Evolutionary conservation across 768 basidiomycete species (phyloP).

Genomic region (Mrakia frigida): DNA sequence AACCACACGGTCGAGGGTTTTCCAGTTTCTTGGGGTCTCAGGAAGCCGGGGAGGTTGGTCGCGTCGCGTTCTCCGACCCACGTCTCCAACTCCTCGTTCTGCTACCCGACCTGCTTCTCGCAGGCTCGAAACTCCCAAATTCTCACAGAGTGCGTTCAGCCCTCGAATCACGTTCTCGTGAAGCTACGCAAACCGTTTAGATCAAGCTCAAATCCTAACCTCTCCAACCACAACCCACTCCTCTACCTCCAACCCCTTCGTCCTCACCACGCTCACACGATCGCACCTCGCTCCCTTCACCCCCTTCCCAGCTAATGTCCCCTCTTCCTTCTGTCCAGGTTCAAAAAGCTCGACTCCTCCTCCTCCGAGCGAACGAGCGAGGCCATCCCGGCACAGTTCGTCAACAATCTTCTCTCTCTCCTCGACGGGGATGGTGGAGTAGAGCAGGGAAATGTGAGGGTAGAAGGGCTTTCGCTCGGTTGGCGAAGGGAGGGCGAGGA

Average conservation of each 20-base stretch:
- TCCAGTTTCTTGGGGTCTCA: too few species aligned
- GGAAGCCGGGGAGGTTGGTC: too few species aligned
- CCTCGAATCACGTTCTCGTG: too few species aligned
- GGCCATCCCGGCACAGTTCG: not conserved
- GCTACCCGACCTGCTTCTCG: too few species aligned
- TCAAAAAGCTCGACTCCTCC: conserved; percentile 17
- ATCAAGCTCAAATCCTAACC: not conserved
- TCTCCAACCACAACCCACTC: conserved; percentile 16
- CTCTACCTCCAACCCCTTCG: conserved; percentile 10
- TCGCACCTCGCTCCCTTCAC: conserved; percentile 8
- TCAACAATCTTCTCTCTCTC: conserved; percentile 14
- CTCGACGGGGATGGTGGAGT: conserved; percentile 16
- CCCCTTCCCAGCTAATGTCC: not conserved
- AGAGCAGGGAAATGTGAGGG: conserved; percentile 28
- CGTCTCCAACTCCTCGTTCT: too few species aligned
- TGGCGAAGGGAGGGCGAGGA: conserved; percentile 20
- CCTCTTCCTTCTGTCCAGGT: not conserved
- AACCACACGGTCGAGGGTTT: too few species aligned
- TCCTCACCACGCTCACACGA: conserved; percentile 14
- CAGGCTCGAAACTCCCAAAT: too few species aligned
- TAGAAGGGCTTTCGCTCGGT: conserved; percentile 21
- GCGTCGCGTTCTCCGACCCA: too few species aligned
- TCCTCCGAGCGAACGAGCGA: not conserved
- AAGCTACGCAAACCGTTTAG: not conserved
- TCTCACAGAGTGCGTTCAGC: too few species aligned